Evolutionary conservation across 2,329 filamentous ascomycete genomes (phyloP), one percentile per base, ranked within the genome.

Genomic region (Plenodomus lindquistii): DNA sequence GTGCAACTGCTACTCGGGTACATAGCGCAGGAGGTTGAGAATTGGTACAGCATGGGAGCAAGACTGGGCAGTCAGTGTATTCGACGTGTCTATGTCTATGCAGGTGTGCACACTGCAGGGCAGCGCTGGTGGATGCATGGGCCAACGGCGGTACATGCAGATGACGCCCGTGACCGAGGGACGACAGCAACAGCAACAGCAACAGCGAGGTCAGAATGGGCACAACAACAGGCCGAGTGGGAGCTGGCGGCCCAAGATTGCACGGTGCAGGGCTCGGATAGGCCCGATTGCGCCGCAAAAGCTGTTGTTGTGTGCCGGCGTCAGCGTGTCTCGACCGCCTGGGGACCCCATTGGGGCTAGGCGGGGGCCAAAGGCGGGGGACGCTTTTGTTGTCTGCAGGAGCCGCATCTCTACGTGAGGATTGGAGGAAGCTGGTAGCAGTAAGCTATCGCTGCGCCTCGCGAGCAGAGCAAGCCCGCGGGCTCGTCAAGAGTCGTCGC

Each of bases 391-490:
- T 15, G 27, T 46, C 22, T 39, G 44, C 45, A 49, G 52, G 52
- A 55, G 52, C 40, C 52, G 52, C 52, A 55, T 51, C 22, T 44
- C 42, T 7, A 42, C 47, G 48, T 47, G 44, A 49, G 48, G 48
- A 47, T 45, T 50, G 45, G 52, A 54, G 48, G 44, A 37, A 7
- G 27, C 45, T 48, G 42, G 29, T 41, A 37, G 50, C 46, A 37
- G 50, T 48, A 45, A 48, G 46, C 47, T 56, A 44, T 45, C 52
- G 41, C 43, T 50, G 46, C 46, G 46, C 49, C 42, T 48, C 46
- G 37, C 35, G 19, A 18, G 35, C 35, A 18, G 15, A 9, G 27
- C 27, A 31, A 31, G 27, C 9, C 27, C 27, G 27, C 27, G 27
- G 27, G 27, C 6, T 7, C 27, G 27, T 31, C 6, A 31, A 31